Evolutionary conservation across 371 early-diverging fungal genomes (phyloP).

Genomic region (Mortierella sp.): DNA sequence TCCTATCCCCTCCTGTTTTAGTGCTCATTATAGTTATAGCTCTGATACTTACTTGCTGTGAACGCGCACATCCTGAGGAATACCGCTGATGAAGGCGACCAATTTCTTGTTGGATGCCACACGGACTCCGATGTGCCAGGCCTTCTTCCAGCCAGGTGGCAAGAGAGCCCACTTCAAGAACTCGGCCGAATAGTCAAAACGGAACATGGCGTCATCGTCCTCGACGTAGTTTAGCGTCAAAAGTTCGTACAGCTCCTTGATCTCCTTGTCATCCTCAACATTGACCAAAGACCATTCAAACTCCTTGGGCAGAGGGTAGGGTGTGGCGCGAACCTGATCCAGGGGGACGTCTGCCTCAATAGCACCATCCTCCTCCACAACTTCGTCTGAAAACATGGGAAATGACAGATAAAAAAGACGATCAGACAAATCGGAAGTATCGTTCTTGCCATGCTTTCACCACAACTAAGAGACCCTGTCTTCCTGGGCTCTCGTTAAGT

Average conservation of each 20-base stretch:
- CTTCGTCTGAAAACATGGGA: conserved; percentile 63
- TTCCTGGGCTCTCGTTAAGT: too few relatives aligned
- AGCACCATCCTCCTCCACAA: conserved; percentile 77
- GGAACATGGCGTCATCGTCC: conserved; percentile 94
- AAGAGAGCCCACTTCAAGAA: conserved; percentile 95
- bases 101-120: conserved; percentile 84
- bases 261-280: conserved; percentile 79
- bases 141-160: conserved; percentile 90
- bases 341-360: conserved; percentile 84
- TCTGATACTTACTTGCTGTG: conserved; percentile 69
- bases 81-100: conserved; percentile 95
- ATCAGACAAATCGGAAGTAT: too few relatives aligned
- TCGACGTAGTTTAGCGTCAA: conserved; percentile 95
- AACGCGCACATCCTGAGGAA: conserved; percentile 85
- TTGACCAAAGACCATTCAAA: conserved; percentile 93
- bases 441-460: too few relatives aligned
- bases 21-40: background rate
- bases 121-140: conserved; percentile 95
- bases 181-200: conserved; percentile 93
- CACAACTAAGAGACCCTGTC: too few relatives aligned
- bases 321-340: conserved; percentile 85
- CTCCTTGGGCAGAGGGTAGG: conserved; percentile 85
- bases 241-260: conserved; percentile 89
- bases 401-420: too few relatives aligned
- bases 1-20: background rate